A percentile compares a stretch with the other conserved stretches of the same genome.
These are phyloP conservation scores for Sphaerulina vaccinii DNA, from an alignment of 2,329 filamentous ascomycete genomes.

Conservation along the genomic window DNA sequence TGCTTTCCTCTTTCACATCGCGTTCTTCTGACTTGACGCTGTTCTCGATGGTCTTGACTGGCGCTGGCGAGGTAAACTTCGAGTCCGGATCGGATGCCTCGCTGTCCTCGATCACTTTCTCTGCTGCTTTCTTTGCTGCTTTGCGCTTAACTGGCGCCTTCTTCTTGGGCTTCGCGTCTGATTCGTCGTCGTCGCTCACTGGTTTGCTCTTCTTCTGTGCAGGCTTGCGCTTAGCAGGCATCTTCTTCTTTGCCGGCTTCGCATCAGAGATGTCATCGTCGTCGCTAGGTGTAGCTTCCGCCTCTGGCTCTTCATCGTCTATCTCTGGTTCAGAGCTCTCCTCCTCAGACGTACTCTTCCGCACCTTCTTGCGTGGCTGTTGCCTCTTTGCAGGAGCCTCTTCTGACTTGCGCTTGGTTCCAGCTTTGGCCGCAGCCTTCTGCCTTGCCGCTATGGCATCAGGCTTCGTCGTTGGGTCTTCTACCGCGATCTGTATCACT, in stretches of 20 bases:
- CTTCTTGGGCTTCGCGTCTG: constrained; percentile 9
- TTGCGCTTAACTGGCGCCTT: constrained; percentile 14
- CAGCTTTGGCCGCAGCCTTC: constrained; percentile 26
- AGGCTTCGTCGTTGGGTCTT: constrained; percentile 26
- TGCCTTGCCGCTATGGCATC: too few relatives aligned
- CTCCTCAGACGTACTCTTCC: constrained; percentile 21
- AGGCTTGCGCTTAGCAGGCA: constrained; percentile 12
- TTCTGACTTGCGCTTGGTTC: constrained; percentile 35
- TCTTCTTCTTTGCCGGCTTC: constrained; percentile 5
- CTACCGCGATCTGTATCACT: constrained; percentile 55
- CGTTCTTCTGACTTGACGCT: constrained; percentile 16
- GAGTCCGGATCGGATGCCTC: constrained; percentile 11
- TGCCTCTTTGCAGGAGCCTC: constrained; percentile 19
- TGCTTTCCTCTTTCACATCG: constrained; percentile 19
- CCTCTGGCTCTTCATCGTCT: constrained; percentile 17
- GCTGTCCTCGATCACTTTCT: constrained; percentile 16
- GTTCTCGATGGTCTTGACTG: constrained; percentile 10
- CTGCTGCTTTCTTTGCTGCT: constrained; percentile 12
- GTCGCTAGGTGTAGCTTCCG: constrained; percentile 11
- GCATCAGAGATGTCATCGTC: constrained; percentile 11
- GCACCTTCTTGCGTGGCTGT: constrained; percentile 30
- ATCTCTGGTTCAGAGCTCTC: constrained; percentile 1
- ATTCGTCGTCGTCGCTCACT: constrained; percentile 1
- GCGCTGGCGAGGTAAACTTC: background rate
- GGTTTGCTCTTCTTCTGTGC: constrained; percentile 16